Evolutionary conservation across 257 asterid species (phyloP), one percentile per base, ranked within the genome.

Genomic region (Agastache rugosa): DNA sequence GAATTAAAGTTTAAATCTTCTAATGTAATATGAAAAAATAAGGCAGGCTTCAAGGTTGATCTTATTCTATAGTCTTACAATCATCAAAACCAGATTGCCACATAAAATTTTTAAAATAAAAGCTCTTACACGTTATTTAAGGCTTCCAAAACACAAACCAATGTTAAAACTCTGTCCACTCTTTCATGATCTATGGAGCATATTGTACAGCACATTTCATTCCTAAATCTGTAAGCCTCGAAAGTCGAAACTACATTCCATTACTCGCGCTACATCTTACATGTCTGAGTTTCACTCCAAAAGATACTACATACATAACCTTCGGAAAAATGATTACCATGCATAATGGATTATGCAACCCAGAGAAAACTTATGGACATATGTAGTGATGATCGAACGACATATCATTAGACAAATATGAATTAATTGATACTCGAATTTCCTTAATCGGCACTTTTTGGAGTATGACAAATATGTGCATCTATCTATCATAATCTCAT

Each of bases 401-500:
- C 64, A 45, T 35, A 31, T 11, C 51, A 56, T 3, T 20, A 55
- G 41, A 65, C 37, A 10, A 47, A 60, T 60, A 20, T 44, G 5
- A 48, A 64, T n/a, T 45, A 41, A 34, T 27, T 20, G 69, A 54
- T 16, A 39, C 22, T 58, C 53, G 55, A 67, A 58, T 48, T 63
- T 56, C 66, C 68, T 23, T 53, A 23, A 55, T 55, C 71, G 73
- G 67, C 62, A 22, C 41, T 47, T 22, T 42, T 31, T 19, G 14
- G 23, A 71, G 70, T 64, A 69, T 54, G 62, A 62, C 51, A 67
- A 73, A 50, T 58, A 61, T 31, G n/a, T 37, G 67, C 34, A 74
- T 75, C 39, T 72, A n/a, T 8, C 54, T 47, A 76, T 37, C 44
- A 70, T 16, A 23, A 47, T 60, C 76, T 65, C 41, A 25, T 55